A percentile compares a stretch with the other conserved stretches of the same genome.
phyloP scores from a whole-genome alignment of 2,329 filamentous ascomycete species.

The Pseudovirgaria hyperparasitica region DNA sequence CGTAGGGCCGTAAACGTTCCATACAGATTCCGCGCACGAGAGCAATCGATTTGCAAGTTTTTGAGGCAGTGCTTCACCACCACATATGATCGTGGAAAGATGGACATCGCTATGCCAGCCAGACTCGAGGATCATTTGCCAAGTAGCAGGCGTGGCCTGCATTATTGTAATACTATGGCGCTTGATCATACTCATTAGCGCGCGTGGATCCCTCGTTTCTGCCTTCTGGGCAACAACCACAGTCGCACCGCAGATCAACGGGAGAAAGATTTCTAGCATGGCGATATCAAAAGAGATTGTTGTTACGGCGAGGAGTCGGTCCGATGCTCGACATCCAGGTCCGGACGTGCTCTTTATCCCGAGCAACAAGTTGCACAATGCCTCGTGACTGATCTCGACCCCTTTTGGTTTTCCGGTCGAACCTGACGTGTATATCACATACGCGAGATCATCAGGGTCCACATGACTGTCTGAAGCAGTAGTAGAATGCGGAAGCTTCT shows the following conservation, averaged over 20 bases:
- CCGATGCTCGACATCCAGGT: conserved; percentile 12
- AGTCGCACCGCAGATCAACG: conserved; percentile 1
- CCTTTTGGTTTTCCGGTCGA: conserved; percentile 3
- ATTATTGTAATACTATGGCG: conserved; percentile 6
- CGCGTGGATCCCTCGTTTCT: conserved; percentile 3
- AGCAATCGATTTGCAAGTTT: conserved; percentile 13
- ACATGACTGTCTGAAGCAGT: too few species aligned
- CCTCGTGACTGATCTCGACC: conserved; percentile 7
- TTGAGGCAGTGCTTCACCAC: conserved; percentile 14
- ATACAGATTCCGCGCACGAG: conserved; percentile 2
- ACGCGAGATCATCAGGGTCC: too few species aligned
- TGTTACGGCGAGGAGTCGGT: conserved; percentile 15
- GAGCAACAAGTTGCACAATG: conserved; percentile 9
- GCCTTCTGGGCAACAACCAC: conserved; percentile 2
- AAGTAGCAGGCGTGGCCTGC: conserved; percentile 5
- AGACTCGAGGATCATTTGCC: conserved; percentile 6
- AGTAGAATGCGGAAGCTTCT: not conserved
- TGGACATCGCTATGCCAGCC: conserved; percentile 4
- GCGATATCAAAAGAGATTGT: conserved; percentile 16
- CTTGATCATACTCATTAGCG: conserved; percentile 3
- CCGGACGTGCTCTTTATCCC: conserved; percentile 13
- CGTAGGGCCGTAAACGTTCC: conserved; percentile 6
- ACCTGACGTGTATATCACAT: too few species aligned
- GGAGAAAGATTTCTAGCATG: conserved; percentile 5
- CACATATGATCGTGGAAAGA: conserved; percentile 13